These are phyloP conservation scores for Vishniacozyma victoriae DNA, from an alignment of 768 basidiomycete species.

Conservation along the genomic window DNA sequence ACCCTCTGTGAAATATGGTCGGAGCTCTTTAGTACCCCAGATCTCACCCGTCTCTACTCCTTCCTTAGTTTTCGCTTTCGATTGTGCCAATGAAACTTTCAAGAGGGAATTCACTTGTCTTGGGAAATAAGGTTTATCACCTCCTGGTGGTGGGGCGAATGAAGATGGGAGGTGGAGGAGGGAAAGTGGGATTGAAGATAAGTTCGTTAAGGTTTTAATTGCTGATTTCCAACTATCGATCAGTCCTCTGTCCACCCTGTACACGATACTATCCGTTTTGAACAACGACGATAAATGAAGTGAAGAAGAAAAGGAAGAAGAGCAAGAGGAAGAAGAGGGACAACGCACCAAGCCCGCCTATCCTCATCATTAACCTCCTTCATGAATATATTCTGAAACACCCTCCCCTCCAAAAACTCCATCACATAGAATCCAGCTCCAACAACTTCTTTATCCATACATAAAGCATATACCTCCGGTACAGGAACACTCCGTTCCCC, in stretches of 20 bases:
- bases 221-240: conserved; percentile 39
- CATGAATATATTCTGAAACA: conserved; percentile 81
- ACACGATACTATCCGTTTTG: no score
- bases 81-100: conserved; percentile 72
- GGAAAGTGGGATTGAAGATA: conserved; percentile 54
- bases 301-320: not conserved
- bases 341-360: conserved; percentile 63
- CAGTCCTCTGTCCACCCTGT: no score
- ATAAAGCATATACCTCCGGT: conserved; percentile 75
- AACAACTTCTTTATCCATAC: conserved; percentile 67
- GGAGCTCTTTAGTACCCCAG: conserved; percentile 65
- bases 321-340: not conserved
- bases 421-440: conserved; percentile 94
- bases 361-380: conserved; percentile 59
- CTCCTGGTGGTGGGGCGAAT: conserved; percentile 34
- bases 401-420: conserved; percentile 90
- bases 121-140: conserved; percentile 66
- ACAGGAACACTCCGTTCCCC: conserved; percentile 60
- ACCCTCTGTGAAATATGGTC: conserved; percentile 63
- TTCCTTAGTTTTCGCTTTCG: conserved; percentile 62
- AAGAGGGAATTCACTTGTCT: conserved; percentile 87
- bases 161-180: conserved; percentile 57
- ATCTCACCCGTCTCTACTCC: conserved; percentile 58
- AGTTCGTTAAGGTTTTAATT: conserved; percentile 32
- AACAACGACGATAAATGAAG: not conserved